Evolutionary conservation across 805 yeast genomes (phyloP), one percentile per base, ranked within the genome.

Genomic region (Monosporozyma aquatica): DNA sequence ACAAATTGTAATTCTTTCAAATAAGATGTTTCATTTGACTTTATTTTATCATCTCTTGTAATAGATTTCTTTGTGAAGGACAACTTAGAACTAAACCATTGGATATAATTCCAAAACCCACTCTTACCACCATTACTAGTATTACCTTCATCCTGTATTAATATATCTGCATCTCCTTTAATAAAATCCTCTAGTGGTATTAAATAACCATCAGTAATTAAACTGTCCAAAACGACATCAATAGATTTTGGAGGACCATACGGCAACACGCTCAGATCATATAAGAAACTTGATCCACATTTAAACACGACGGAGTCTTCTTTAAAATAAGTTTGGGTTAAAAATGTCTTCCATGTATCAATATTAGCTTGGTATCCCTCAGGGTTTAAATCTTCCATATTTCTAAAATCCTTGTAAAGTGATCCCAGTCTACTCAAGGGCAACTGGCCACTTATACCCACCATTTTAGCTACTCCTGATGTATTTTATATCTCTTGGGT

Each of bases 361-460:
- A 67, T 47, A 43, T 68, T 68, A 7, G 71, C 71, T 28, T 54
- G 58, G 35, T 59, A 68, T 1, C 72, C 72, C n/a, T 68, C 71
- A 9, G 61, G 61, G 45, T 68, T 68, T 17, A 61, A 48, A 15
- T 66, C 66, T 33, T 59, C 52, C 27, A 66, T 49, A 29, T 54
- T 55, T 36, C 65, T 54, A 45, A 66, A 66, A 46, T 66, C 71
- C 3, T 64, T 64, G 46, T 67, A 68, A 1, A 68, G 54, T 5
- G 72, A 68, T 33, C 49, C 55, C 14, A 67, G 44, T 24, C 72
- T 55, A 5, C 70, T 64, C 57, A 47, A 56, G 18, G 64, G 59
- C 14, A 61, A 43, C 24, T 47, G 32, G 13, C 17, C 11, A 15
- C 5, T 13, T 9, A 41, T 6, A 25, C 21, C 28, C 4, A 34